Evolutionary conservation across 306 rosid genomes (phyloP).

Genomic region (Castanea sativa): DNA sequence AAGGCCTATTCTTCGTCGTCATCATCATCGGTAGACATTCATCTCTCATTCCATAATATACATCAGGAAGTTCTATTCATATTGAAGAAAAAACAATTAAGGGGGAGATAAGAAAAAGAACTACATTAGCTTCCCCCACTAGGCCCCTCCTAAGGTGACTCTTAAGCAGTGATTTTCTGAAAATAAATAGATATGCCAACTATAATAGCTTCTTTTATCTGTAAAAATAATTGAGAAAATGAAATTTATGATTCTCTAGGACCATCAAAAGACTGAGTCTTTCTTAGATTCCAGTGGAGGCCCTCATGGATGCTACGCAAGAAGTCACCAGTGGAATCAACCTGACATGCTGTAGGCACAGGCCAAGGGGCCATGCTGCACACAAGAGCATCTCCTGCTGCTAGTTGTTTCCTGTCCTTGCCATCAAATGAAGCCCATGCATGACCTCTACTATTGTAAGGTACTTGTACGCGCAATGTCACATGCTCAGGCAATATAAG

Average conservation of each 20-base stretch:
- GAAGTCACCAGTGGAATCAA: slow-evolving; percentile 87
- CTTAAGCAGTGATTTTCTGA: not conserved
- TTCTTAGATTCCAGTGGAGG: slow-evolving; percentile 95
- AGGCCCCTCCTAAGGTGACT: not conserved
- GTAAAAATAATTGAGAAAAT: not conserved
- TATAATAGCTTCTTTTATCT: not conserved
- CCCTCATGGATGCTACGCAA: slow-evolving; percentile 88
- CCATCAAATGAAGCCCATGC: slow-evolving; percentile 99
- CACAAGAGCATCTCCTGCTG: slow-evolving; percentile 88
- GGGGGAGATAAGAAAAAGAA: not conserved
- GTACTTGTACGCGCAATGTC: slow-evolving; percentile 78
- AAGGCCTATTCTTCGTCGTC: not conserved
- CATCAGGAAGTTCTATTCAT: not conserved
- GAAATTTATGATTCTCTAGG: slow-evolving; percentile 52
- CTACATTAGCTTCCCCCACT: not conserved
- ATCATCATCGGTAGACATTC: not conserved
- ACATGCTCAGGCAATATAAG: slow-evolving; percentile 89
- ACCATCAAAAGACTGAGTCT: slow-evolving; percentile 75
- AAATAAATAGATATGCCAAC: not conserved
- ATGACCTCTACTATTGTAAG: slow-evolving; percentile 79
- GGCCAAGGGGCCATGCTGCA: slow-evolving; percentile 99
- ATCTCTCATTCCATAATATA: not conserved
- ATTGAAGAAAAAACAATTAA: not conserved
- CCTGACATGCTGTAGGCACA: slow-evolving; percentile 86
- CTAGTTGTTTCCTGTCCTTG: slow-evolving; percentile 75